phyloP scores from a whole-genome alignment of 2,329 filamentous ascomycete species.

The Fusarium sororula region DNA sequence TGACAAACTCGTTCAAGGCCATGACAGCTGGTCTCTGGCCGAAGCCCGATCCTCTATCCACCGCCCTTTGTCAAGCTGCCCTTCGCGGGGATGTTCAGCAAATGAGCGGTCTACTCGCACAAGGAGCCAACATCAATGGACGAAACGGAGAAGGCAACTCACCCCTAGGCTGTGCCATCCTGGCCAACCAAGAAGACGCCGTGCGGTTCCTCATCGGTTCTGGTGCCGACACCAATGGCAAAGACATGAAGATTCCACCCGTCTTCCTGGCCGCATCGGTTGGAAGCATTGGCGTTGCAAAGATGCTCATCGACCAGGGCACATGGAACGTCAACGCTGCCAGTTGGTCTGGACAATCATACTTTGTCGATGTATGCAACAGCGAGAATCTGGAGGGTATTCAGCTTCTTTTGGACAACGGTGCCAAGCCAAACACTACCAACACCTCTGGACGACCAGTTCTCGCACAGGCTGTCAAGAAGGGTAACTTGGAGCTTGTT shows the following conservation, averaged over 20 bases:
- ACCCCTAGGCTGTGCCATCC: constrained; percentile 48
- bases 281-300: constrained; percentile 42
- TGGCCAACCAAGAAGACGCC: constrained; percentile 44
- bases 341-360: constrained; percentile 43
- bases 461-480: constrained; percentile 43
- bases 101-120: constrained; percentile 45
- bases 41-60: constrained; percentile 51
- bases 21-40: constrained; percentile 45
- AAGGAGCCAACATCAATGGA: constrained; percentile 50
- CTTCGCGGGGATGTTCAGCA: constrained; percentile 47
- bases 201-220: constrained; percentile 46
- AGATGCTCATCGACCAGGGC: constrained; percentile 43
- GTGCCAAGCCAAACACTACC: constrained; percentile 43
- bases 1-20: constrained; percentile 49
- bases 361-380: constrained; percentile 44
- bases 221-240: constrained; percentile 42
- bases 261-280: constrained; percentile 47
- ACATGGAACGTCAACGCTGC: constrained; percentile 44
- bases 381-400: constrained; percentile 41
- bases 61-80: constrained; percentile 49
- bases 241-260: constrained; percentile 43
- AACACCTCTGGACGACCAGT: constrained; percentile 40
- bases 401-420: constrained; percentile 43
- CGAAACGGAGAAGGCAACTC: constrained; percentile 49
- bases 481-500: constrained; percentile 41